Evolutionary conservation across 495 filamentous ascomycete genomes (phyloP).

Genomic region (Immersiella caudata): DNA sequence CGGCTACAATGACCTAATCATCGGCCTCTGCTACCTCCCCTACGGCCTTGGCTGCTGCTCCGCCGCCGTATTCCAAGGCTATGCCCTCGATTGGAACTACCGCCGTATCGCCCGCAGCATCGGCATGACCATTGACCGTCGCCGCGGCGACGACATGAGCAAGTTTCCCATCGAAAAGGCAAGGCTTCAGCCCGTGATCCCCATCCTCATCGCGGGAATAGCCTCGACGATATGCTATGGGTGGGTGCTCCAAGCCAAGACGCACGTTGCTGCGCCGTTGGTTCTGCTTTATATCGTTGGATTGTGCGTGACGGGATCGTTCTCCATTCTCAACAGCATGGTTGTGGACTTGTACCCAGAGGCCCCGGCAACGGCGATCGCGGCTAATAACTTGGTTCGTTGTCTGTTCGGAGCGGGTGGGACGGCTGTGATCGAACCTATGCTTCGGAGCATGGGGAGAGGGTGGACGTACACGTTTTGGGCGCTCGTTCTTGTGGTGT

Average conservation of each 20-base stretch:
- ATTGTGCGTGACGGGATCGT: constrained; percentile 55
- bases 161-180: constrained; percentile 68
- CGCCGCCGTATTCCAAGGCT: constrained; percentile 66
- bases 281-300: constrained; percentile 60
- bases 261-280: constrained; percentile 53
- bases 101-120: constrained; percentile 51
- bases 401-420: constrained; percentile 49
- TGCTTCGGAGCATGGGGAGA: constrained; percentile 46
- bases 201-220: constrained; percentile 47
- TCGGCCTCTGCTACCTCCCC: constrained; percentile 64
- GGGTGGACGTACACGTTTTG: constrained; percentile 55
- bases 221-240: constrained; percentile 55
- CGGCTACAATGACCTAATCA: constrained; percentile 65
- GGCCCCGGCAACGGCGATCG: constrained; percentile 51
- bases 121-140: constrained; percentile 53
- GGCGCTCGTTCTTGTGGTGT: constrained; percentile 40
- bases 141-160: constrained; percentile 54
- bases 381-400: constrained; percentile 51
- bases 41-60: constrained; percentile 69
- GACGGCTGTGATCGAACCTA: constrained; percentile 46
- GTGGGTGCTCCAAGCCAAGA: constrained; percentile 56
- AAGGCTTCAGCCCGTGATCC: constrained; percentile 58
- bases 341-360: constrained; percentile 51
- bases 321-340: constrained; percentile 52
- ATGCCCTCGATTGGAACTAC: constrained; percentile 60